Evolutionary conservation across 768 basidiomycete genomes (phyloP).

Genomic region (Pleurotus djamor): DNA sequence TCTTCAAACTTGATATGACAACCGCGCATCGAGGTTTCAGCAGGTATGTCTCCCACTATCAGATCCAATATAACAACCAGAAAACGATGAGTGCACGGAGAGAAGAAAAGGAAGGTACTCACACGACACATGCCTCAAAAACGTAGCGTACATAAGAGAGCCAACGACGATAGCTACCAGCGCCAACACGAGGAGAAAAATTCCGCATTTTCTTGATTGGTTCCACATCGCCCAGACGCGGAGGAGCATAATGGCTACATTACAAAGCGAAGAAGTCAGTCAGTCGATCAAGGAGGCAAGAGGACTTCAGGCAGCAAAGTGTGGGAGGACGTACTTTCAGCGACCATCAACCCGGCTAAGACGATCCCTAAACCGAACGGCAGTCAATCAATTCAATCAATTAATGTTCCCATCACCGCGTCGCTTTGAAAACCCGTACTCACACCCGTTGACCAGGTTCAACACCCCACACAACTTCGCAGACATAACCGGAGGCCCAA

Average conservation of each 20-base stretch:
- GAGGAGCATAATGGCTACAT: not conserved
- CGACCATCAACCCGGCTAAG: too few relatives aligned
- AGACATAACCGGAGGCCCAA: too few relatives aligned
- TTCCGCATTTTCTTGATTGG: not conserved
- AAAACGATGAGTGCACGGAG: not conserved
- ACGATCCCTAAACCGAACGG: too few relatives aligned
- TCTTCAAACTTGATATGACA: not conserved
- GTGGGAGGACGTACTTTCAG: not conserved
- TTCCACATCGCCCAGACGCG: not conserved
- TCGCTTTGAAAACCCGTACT: too few relatives aligned
- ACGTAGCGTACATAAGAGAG: not conserved
- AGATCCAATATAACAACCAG: not conserved
- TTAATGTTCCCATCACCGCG: too few relatives aligned
- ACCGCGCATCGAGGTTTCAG: not conserved
- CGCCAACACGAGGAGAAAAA: not conserved
- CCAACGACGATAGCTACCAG: not conserved
- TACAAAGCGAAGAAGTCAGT: not conserved
- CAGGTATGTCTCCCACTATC: not conserved
- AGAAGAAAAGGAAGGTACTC: not conserved
- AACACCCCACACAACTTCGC: too few relatives aligned
- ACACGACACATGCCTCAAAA: not conserved
- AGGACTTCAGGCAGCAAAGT: not conserved
- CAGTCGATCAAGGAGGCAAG: conserved; percentile 6
- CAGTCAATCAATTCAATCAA: too few relatives aligned
- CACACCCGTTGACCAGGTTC: too few relatives aligned